A percentile compares a stretch with the other conserved stretches of the same genome.
phyloP scores from a whole-genome alignment of 257 asterid species.

The Solanum sejunctum region DNA sequence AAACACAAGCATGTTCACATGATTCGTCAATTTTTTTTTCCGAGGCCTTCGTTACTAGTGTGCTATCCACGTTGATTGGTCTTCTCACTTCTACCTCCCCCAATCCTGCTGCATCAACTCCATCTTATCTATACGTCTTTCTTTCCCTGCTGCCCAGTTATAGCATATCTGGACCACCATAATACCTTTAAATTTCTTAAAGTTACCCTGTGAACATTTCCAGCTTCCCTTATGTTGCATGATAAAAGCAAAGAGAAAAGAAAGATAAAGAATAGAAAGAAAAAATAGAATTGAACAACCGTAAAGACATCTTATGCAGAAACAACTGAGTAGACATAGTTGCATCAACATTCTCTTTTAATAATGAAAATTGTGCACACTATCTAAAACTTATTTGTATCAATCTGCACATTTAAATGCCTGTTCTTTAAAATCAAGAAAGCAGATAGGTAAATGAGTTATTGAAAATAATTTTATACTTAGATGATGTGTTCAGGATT shows the following conservation, averaged over 20 bases:
- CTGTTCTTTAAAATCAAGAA: neutral
- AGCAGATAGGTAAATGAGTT: neutral
- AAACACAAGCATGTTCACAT: neutral
- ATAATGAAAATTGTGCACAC: neutral
- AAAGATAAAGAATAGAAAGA: neutral
- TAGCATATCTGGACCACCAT: neutral
- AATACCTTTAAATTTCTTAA: neutral
- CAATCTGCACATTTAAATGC: neutral
- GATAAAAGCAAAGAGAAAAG: neutral
- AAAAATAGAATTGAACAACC: neutral
- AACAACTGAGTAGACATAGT: neutral
- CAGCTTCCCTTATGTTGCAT: neutral
- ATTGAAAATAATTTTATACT: neutral
- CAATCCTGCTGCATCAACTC: neutral
- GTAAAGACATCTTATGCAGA: neutral
- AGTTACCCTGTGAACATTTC: neutral
- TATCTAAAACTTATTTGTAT: neutral
- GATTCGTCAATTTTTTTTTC: neutral
- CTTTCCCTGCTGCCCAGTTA: neutral
- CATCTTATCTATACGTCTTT: neutral
- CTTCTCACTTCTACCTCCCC: neutral
- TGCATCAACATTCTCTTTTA: neutral
- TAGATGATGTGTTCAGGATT: neutral
- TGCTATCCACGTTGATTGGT: neutral
- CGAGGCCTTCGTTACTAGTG: neutral